phyloP scores from a whole-genome alignment of 352 stramenopile genomes.

The Pythium utonaiense region DNA sequence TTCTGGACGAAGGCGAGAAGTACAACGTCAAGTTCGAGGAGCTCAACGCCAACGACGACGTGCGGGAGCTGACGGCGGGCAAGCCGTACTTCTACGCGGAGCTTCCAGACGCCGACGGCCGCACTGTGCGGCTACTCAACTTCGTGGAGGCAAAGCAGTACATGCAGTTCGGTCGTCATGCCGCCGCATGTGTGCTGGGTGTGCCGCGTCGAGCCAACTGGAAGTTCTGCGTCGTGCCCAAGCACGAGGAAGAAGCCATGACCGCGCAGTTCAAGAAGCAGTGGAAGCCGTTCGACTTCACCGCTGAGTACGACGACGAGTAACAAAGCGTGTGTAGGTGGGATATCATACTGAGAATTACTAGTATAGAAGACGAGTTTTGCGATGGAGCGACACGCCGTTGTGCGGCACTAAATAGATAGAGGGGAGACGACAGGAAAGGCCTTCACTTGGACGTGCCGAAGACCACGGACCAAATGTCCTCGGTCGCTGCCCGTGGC shows the following conservation, averaged over 20 bases:
- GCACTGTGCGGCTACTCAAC: conserved; percentile 44
- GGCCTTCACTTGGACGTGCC: conserved; percentile 11
- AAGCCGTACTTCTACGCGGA: conserved; percentile 69
- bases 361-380: background rate
- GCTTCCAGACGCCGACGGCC: conserved; percentile 44
- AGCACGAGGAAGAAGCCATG: conserved; percentile 63
- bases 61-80: conserved; percentile 34
- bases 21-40: conserved; percentile 71
- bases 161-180: conserved; percentile 80
- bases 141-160: conserved; percentile 75
- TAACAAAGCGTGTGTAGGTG: background rate
- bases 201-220: conserved; percentile 70
- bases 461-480: conserved; percentile 30
- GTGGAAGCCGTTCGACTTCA: conserved; percentile 79
- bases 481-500: conserved; percentile 3
- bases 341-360: too few species aligned
- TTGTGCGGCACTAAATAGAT: background rate
- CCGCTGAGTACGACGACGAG: conserved; percentile 35
- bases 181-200: conserved; percentile 51
- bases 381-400: too few species aligned
- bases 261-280: conserved; percentile 57
- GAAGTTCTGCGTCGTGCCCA: conserved; percentile 81
- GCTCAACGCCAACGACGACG: conserved; percentile 34
- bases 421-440: background rate
- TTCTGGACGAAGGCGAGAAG: conserved; percentile 63